These are phyloP conservation scores for Teratosphaeria nubilosa DNA, from an alignment of 2,329 filamentous ascomycete species.

Conservation along the genomic window DNA sequence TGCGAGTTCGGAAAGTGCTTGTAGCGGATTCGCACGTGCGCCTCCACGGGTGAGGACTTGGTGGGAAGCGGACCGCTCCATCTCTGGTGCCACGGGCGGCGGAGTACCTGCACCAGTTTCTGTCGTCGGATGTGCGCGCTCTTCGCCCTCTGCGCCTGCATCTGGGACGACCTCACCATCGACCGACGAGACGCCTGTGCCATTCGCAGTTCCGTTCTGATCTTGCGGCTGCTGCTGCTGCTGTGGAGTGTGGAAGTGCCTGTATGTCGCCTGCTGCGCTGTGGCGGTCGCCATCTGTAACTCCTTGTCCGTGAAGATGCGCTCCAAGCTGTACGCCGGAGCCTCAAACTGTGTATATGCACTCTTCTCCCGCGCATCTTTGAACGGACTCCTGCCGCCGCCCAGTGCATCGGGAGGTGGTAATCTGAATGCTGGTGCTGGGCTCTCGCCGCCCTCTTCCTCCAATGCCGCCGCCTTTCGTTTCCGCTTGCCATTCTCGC, in stretches of 20 bases:
- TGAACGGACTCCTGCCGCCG: constrained; percentile 40
- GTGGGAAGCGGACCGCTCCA: constrained; percentile 51
- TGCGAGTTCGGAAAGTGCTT: constrained; percentile 46
- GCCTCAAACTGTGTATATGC: constrained; percentile 48
- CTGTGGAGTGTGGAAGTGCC: constrained; percentile 45
- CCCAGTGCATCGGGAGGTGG: constrained; percentile 30
- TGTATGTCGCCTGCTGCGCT: constrained; percentile 48
- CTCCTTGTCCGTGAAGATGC: constrained; percentile 59
- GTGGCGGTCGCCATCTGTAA: constrained; percentile 51
- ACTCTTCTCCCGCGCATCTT: constrained; percentile 43
- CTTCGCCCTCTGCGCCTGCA: constrained; percentile 14
- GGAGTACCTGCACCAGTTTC: not conserved
- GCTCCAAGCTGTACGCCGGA: constrained; percentile 50
- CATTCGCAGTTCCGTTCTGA: constrained; percentile 17
- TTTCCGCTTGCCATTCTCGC: constrained; percentile 45
- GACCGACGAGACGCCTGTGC: constrained; percentile 19
- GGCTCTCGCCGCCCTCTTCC: constrained; percentile 50
- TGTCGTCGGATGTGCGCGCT: constrained; percentile 3
- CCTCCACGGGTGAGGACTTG: constrained; percentile 43
- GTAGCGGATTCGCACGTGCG: constrained; percentile 36
- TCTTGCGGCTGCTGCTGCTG: constrained; percentile 12
- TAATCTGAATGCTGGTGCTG: constrained; percentile 40
- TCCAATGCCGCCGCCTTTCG: constrained; percentile 45
- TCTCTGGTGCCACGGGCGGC: constrained; percentile 33
- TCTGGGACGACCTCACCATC: constrained; percentile 21